Base-by-base conservation (phyloP, 768 basidiomycete genomes). In the Auriscalpium microsporum region DNA sequence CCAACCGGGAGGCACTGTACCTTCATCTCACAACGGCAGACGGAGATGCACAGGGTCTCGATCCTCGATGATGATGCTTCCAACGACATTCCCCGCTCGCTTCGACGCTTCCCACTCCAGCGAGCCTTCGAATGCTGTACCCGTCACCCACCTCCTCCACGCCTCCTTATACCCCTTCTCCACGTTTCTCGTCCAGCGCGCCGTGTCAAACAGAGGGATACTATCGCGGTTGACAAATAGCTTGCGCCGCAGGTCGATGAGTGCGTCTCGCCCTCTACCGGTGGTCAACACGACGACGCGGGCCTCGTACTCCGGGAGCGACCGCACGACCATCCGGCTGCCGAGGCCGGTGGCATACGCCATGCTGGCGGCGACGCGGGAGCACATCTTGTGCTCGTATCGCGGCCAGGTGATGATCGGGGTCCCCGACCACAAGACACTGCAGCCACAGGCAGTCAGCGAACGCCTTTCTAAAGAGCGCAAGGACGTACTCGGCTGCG, bases 401-500 rank as follows among this genome's bases (percentile, higher is more conserved):
- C 68, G 72, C 8, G 78, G 75, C 68, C 67, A 78, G 17, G 78
- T 77, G 33, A 79, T 61, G 38, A 79, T 68, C 33, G 78, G 78
- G 1, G 78, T 79, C 9, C 78, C 77, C 0, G 75, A 69, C 78
- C 78, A 79, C 23, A 79, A 65, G 36, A 79, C 74, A 61, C 76
- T 77, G 61, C n/a, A 19, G 38, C 40, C 28, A 45, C 16, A 23
- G 28, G n/a, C 40, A 47, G 42, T 57, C 35, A 59, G 56, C 49
- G 14, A 21, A 48, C 33, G 16, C 40, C 28, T 2, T 4, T 28
- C 28, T 28, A 4, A 28, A 28, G 28, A 28, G 28, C 28, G 48
- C 11, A 48, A 13, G 51, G 17, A 65, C 76, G 52, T 52, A 78
- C 76, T 79, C 78, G 11, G 74, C 72, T 11, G 77, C 74, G 40